Percentiles rank a stretch among this genome's conserved stretches.
phyloP scores from a whole-genome alignment of 2,329 filamentous ascomycete genomes.

The Grosmannia penicillata region DNA sequence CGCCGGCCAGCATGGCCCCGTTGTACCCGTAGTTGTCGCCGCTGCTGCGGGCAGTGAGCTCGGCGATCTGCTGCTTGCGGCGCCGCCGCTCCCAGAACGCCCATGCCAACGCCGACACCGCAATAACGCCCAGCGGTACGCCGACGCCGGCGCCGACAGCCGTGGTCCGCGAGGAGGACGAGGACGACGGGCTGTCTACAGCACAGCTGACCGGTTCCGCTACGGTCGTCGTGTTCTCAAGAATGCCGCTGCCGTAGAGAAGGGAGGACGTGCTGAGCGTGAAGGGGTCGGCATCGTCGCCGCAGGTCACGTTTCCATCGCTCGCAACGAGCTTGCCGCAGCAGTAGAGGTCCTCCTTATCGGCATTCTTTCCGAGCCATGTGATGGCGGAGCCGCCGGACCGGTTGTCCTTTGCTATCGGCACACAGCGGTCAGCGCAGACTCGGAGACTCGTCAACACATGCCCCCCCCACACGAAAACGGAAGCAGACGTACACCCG shows the following conservation, averaged over 20 bases:
- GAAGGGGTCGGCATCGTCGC: conserved; percentile 4
- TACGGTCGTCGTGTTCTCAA: conserved; percentile 1
- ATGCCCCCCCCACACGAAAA: too few species aligned
- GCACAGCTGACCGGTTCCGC: background rate
- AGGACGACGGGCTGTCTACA: too few species aligned
- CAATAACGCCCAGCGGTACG: conserved; percentile 5
- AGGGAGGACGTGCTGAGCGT: conserved; percentile 2
- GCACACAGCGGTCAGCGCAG: too few species aligned
- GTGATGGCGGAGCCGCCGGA: conserved; percentile 1
- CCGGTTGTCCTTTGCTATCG: conserved; percentile 2
- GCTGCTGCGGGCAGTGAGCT: background rate
- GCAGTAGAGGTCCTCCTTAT: conserved; percentile 5
- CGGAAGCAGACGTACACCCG: background rate
- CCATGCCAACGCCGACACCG: conserved; percentile 3
- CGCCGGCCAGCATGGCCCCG: background rate
- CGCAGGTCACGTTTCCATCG: conserved; percentile 3
- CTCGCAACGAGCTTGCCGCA: conserved; percentile 1
- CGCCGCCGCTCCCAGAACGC: conserved; percentile 7
- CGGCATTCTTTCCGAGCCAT: conserved; percentile 3
- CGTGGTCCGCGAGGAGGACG: conserved; percentile 1
- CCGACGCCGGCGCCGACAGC: conserved; percentile 9
- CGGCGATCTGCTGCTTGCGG: conserved; percentile 3
- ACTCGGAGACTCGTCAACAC: too few species aligned
- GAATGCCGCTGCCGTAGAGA: conserved; percentile 4
- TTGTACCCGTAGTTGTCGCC: background rate